phyloP scores from a whole-genome alignment of 345 rosid genomes.

The Euclidium syriacum region DNA sequence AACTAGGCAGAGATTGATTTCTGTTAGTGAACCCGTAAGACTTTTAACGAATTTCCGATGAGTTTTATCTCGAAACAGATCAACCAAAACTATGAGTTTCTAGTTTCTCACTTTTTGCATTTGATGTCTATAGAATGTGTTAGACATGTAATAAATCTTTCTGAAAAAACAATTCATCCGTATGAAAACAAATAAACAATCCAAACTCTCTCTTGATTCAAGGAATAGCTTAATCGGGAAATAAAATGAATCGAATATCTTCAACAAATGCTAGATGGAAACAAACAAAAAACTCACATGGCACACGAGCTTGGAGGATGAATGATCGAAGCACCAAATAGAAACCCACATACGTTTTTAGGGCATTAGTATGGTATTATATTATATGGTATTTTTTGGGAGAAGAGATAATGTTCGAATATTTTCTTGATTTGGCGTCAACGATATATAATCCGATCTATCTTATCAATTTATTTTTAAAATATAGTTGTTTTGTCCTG shows the following conservation, averaged over 20 bases:
- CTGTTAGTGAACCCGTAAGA: too few relatives aligned
- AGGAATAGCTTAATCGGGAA: not conserved
- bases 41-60: too few relatives aligned
- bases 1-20: too few relatives aligned
- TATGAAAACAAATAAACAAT: not conserved
- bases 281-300: not conserved
- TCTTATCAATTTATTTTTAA: not conserved
- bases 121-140: not conserved
- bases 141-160: not conserved
- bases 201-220: not conserved
- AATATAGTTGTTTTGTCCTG: not conserved
- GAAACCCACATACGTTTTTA: not conserved
- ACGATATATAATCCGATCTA: slow-evolving; percentile 1
- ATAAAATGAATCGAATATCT: not conserved
- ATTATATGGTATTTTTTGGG: not conserved
- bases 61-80: too few relatives aligned
- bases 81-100: too few relatives aligned
- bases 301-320: not conserved
- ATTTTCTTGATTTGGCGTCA: not conserved
- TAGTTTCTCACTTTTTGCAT: too few relatives aligned
- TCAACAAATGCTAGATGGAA: not conserved
- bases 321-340: not conserved
- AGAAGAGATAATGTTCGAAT: not conserved
- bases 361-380: not conserved
- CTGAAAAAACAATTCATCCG: not conserved